A percentile compares a stretch with the other conserved stretches of the same genome.
Evolutionary conservation across 495 filamentous ascomycete genomes (phyloP).

Genomic region (Letharia columbiana): DNA sequence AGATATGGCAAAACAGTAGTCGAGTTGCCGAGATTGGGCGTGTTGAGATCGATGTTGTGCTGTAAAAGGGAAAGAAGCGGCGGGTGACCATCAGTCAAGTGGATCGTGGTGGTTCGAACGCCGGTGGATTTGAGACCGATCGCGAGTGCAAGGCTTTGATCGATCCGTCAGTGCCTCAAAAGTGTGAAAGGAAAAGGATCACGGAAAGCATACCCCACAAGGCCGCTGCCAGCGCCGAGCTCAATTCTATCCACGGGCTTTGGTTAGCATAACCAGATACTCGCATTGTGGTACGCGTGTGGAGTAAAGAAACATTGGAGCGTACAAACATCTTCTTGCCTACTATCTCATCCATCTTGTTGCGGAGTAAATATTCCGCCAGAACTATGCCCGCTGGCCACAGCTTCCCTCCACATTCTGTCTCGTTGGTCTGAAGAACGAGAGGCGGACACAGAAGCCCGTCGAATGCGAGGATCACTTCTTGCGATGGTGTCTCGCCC

Average conservation of each 20-base stretch:
- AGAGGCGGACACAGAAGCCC: constrained; percentile 63
- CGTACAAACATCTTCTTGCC: constrained; percentile 65
- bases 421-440: constrained; percentile 72
- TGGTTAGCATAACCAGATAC: constrained; percentile 15
- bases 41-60: constrained; percentile 74
- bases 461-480: constrained; percentile 58
- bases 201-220: constrained; percentile 53
- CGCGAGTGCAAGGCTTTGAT: constrained; percentile 32
- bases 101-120: constrained; percentile 4
- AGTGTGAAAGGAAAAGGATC: no score
- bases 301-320: constrained; percentile 8
- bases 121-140: constrained; percentile 39
- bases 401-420: constrained; percentile 77
- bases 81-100: constrained; percentile 67
- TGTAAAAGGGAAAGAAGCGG: constrained; percentile 77
- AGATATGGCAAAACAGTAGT: constrained; percentile 55
- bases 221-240: constrained; percentile 82
- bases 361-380: constrained; percentile 68
- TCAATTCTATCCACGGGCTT: constrained; percentile 57
- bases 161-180: constrained; percentile 27
- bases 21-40: constrained; percentile 36
- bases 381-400: constrained; percentile 93
- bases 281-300: neutral
- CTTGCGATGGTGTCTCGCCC: constrained; percentile 53
- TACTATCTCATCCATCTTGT: constrained; percentile 50